Percentiles rank a stretch among this genome's conserved stretches.
phyloP scores from a whole-genome alignment of 768 basidiomycete genomes.

The Cystoderma amianthinum region DNA sequence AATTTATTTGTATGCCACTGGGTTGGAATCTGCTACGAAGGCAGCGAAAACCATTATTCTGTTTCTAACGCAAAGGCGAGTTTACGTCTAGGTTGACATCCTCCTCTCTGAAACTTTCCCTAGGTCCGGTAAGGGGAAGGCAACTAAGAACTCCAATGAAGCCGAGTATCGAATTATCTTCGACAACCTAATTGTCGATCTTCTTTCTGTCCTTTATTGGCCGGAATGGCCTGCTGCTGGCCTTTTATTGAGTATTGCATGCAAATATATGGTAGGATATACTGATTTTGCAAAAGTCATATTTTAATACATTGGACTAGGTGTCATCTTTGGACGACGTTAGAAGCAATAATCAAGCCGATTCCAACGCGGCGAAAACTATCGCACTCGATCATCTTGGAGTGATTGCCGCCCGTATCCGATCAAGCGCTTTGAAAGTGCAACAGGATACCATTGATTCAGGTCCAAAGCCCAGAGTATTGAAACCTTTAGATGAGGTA shows the following conservation, averaged over 20 bases:
- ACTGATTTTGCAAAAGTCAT: neutral
- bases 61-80: conserved; percentile 64
- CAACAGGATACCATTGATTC: conserved; percentile 21
- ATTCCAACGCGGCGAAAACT: conserved; percentile 80
- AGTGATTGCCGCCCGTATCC: conserved; percentile 80
- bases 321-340: conserved; percentile 79
- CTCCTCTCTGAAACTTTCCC: conserved; percentile 1
- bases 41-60: conserved; percentile 80
- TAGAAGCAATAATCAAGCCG: conserved; percentile 56
- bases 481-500: conserved; percentile 74
- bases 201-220: conserved; percentile 84
- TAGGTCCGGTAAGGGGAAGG: conserved; percentile 82
- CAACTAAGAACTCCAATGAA: conserved; percentile 88
- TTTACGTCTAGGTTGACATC: neutral
- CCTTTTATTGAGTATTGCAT: conserved; percentile 71
- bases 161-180: conserved; percentile 91
- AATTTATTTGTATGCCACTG: conserved; percentile 61
- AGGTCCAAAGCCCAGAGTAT: conserved; percentile 22
- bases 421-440: conserved; percentile 46
- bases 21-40: conserved; percentile 75
- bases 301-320: conserved; percentile 28
- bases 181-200: conserved; percentile 84
- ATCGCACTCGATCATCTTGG: conserved; percentile 93
- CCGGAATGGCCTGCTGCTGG: conserved; percentile 97
- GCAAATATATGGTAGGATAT: conserved; percentile 72